Conservation (phyloP, 2,329 filamentous ascomycete species). For the Exutisphaerella laricina region DNA sequence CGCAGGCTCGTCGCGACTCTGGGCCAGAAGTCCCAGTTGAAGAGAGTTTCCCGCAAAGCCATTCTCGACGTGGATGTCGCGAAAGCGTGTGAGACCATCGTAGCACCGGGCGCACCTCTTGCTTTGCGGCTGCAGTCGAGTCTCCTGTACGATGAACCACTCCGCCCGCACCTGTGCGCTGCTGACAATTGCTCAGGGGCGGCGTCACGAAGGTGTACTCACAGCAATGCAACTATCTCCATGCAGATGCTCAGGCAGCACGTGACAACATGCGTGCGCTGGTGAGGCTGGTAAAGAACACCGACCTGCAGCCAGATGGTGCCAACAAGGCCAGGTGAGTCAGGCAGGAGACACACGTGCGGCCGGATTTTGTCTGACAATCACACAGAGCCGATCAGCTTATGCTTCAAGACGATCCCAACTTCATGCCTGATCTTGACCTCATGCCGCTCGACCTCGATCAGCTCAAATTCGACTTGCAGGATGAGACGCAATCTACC, state of each 20-base stretch:
- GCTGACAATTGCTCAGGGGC: conserved; percentile 45
- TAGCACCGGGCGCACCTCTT: conserved; percentile 74
- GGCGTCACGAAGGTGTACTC: conserved; percentile 79
- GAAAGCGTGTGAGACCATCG: conserved; percentile 84
- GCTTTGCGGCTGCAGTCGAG: conserved; percentile 85
- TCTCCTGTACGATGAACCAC: conserved; percentile 56
- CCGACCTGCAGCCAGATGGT: conserved; percentile 63
- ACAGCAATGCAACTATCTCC: conserved; percentile 81
- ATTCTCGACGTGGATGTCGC: conserved; percentile 83
- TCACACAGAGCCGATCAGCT: conserved; percentile 64
- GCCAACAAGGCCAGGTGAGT: conserved; percentile 63
- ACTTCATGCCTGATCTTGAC: conserved; percentile 63
- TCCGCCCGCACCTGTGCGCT: background rate
- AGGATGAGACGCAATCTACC: conserved; percentile 33
- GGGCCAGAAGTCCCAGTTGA: conserved; percentile 63
- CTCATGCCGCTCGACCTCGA: conserved; percentile 57
- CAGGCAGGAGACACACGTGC: background rate
- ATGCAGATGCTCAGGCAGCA: conserved; percentile 71
- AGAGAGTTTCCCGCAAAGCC: conserved; percentile 73
- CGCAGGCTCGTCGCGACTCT: conserved; percentile 85
- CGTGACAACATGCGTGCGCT: conserved; percentile 67
- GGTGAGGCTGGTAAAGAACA: conserved; percentile 52
- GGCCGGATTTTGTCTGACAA: conserved; percentile 2
- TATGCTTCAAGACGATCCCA: conserved; percentile 73
- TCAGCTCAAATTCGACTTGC: conserved; percentile 38